Percentiles rank a stretch among this genome's conserved stretches.
Evolutionary conservation across 2,329 filamentous ascomycete genomes (phyloP).

Genomic region (Mariannaea sp.): DNA sequence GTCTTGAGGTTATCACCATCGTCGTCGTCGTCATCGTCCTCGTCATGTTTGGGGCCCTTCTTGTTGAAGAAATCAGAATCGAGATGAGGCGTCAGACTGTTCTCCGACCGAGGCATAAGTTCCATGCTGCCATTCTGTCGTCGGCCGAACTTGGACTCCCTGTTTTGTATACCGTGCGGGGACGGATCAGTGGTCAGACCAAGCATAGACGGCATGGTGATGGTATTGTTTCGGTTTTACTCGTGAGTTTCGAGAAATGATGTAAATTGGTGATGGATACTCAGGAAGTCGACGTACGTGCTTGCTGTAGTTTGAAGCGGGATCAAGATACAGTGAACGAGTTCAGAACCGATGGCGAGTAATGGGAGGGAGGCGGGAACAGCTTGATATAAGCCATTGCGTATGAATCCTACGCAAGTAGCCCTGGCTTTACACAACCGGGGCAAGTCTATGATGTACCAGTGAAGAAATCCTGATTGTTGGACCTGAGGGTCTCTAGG

Average conservation of each 20-base stretch:
- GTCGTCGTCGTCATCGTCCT: slow-evolving; percentile 28
- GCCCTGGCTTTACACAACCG: slow-evolving; percentile 7
- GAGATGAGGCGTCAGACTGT: slow-evolving; percentile 31
- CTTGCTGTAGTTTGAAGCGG: not conserved
- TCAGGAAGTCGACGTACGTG: too few relatives aligned
- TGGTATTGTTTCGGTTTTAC: slow-evolving; percentile 4
- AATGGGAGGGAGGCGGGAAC: not conserved
- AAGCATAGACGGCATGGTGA: slow-evolving; percentile 38
- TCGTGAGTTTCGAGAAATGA: too few relatives aligned
- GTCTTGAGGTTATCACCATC: slow-evolving; percentile 37
- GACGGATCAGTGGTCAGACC: slow-evolving; percentile 36
- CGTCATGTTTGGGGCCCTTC: slow-evolving; percentile 29
- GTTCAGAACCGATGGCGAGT: not conserved
- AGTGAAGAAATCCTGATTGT: slow-evolving; percentile 37
- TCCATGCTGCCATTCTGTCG: slow-evolving; percentile 29
- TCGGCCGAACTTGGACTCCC: slow-evolving; percentile 24
- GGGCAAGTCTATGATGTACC: slow-evolving; percentile 29
- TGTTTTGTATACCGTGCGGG: slow-evolving; percentile 28
- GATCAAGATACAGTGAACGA: not conserved
- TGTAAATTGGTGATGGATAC: too few relatives aligned
- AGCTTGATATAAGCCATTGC: slow-evolving; percentile 2
- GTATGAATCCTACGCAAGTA: slow-evolving; percentile 15
- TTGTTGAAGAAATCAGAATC: slow-evolving; percentile 35
- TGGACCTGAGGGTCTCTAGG: slow-evolving; percentile 26
- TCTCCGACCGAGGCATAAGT: slow-evolving; percentile 22